Evolutionary conservation across 805 yeast genomes (phyloP), one percentile per base, ranked within the genome.

Genomic region (Millerago galiae): DNA sequence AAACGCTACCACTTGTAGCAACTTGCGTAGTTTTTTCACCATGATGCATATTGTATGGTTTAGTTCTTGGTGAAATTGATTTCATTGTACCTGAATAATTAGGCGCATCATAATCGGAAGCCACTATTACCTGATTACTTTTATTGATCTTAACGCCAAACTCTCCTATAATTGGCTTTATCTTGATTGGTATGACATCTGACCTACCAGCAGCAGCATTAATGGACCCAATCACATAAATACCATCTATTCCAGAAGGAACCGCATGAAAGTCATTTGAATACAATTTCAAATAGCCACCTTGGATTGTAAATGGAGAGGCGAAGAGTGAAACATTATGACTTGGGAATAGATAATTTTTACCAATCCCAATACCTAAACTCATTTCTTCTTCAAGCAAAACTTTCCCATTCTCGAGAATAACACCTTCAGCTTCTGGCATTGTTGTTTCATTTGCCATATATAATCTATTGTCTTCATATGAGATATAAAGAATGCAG

Each of bases 301-400:
- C 34, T 17, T 38, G n/a, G 5, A 38, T 35, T 8, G 42, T 27
- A 21, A 42, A 42, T 9, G 42, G 45, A 5, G 30, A 14, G 3
- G 40, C 42, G 14, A 25, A 35, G n/a, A 16, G 16, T 16, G 40
- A n/a, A 8, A 32, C 6, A 17, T 38, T 33, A 17, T n/a, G 35
- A n/a, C 36, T n/a, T 12, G 40, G 25, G n/a, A 18, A 37, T 8
- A 42, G 18, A 16, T 33, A 42, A 35, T 42, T 37, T 24, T 29
- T 42, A 30, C 41, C 32, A 30, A 42, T 37, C 7, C 38, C 45
- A 13, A 37, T 17, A 13, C 36, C 45, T 37, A 37, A 24, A n/a
- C 12, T 37, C n/a, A 15, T 18, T 27, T 30, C 29, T 21, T 24
- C 24, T 13, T 29, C 35, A 9, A 37, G 35, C 3, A 37, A 12